Conservation (phyloP, 2,329 filamentous ascomycete genomes). For the Penicillium sp. region DNA sequence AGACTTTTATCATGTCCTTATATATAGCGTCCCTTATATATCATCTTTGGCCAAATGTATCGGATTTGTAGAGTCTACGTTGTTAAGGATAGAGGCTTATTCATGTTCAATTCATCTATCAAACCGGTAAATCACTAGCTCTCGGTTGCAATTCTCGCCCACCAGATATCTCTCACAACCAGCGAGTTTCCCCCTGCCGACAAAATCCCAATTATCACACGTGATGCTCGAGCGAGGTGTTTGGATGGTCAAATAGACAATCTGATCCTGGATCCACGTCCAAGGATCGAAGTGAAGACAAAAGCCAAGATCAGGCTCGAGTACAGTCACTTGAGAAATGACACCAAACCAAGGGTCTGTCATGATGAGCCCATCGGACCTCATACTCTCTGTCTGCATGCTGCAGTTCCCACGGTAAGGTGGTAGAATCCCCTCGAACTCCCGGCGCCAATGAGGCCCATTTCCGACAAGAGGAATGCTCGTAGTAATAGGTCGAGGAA, state of each 20-base stretch:
- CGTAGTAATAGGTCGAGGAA: conserved; percentile 36
- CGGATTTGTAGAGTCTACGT: background rate
- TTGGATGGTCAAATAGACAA: conserved; percentile 33
- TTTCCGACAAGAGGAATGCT: conserved; percentile 54
- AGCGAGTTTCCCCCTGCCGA: conserved; percentile 55
- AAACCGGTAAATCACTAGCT: conserved; percentile 57
- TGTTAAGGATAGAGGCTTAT: background rate
- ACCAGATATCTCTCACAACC: conserved; percentile 64
- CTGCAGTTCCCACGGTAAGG: conserved; percentile 45
- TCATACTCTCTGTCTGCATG: conserved; percentile 34
- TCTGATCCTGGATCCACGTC: conserved; percentile 19
- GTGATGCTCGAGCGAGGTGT: conserved; percentile 26
- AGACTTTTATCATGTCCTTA: no score
- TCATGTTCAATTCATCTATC: conserved; percentile 26
- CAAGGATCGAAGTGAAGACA: conserved; percentile 37
- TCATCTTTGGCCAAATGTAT: background rate
- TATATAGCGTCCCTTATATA: background rate
- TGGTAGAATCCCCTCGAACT: conserved; percentile 48
- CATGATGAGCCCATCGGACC: background rate
- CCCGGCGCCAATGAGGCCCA: conserved; percentile 54
- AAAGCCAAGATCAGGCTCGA: conserved; percentile 34
- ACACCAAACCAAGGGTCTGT: conserved; percentile 35
- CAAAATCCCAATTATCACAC: conserved; percentile 49
- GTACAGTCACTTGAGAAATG: conserved; percentile 40
- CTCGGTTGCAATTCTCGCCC: conserved; percentile 55